phyloP scores from a whole-genome alignment of 306 rosid genomes.

The Acacia crassicarpa region DNA sequence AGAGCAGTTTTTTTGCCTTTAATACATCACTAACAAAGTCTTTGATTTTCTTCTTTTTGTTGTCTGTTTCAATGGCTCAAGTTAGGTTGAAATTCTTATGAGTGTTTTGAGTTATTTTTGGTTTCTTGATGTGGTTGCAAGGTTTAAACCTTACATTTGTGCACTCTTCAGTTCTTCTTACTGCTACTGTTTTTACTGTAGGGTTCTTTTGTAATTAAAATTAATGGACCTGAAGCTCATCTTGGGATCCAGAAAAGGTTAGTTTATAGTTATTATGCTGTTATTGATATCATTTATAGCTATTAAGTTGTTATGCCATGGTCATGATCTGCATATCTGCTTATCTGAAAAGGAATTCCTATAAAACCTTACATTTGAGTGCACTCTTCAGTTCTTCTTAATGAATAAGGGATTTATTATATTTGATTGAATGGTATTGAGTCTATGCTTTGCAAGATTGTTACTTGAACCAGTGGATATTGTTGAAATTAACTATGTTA shows the following conservation, averaged over 20 bases:
- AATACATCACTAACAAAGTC: not conserved
- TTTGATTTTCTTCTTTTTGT: not conserved
- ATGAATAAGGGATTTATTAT: conserved; percentile 1
- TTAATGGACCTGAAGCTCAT: conserved; percentile 92
- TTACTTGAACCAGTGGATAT: not conserved
- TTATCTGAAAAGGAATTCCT: conserved; percentile 12
- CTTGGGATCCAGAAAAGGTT: conserved; percentile 95
- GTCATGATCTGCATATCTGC: not conserved
- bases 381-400: not conserved
- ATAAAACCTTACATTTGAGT: conserved; percentile 20
- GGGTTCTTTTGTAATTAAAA: conserved; percentile 86
- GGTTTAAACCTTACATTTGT: not conserved
- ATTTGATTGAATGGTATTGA: not conserved
- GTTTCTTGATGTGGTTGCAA: not conserved
- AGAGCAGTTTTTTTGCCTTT: not conserved
- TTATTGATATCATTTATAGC: conserved; percentile 17
- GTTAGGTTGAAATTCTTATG: not conserved
- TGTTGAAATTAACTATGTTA: not conserved
- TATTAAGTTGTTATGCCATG: conserved; percentile 12
- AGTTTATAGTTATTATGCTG: conserved; percentile 24
- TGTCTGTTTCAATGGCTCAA: not conserved
- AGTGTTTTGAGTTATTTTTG: not conserved
- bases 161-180: conserved; percentile 35
- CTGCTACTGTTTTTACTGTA: conserved; percentile 39
- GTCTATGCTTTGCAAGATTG: not conserved